These are phyloP conservation scores for Paraphaeosphaeria minitans DNA, from an alignment of 2,329 filamentous ascomycete species.

Conservation along the genomic window DNA sequence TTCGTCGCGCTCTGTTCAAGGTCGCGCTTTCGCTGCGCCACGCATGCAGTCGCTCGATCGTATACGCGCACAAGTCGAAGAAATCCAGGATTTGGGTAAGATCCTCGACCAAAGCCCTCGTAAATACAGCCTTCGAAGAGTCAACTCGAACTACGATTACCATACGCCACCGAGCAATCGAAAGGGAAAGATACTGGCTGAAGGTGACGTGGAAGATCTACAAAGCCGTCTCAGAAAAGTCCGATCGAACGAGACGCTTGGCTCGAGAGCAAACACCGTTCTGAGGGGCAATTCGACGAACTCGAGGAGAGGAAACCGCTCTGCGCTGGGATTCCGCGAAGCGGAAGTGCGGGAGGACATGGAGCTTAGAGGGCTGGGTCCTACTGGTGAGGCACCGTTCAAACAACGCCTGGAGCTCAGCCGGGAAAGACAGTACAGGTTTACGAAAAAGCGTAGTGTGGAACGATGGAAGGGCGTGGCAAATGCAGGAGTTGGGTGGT, in stretches of 20 bases:
- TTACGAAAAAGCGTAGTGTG: constrained; percentile 41
- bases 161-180: constrained; percentile 42
- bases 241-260: constrained; percentile 40
- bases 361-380: constrained; percentile 35
- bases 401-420: constrained; percentile 39
- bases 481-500: constrained; percentile 42
- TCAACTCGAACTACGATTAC: constrained; percentile 39
- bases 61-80: constrained; percentile 49
- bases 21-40: constrained; percentile 59
- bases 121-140: constrained; percentile 41
- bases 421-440: constrained; percentile 38
- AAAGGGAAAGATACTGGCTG: constrained; percentile 38
- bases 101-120: constrained; percentile 52
- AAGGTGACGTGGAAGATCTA: constrained; percentile 37
- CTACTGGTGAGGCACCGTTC: constrained; percentile 32
- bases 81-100: constrained; percentile 49
- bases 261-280: constrained; percentile 25
- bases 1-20: constrained; percentile 51
- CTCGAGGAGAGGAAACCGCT: constrained; percentile 30
- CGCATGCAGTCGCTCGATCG: constrained; percentile 57
- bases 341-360: constrained; percentile 46
- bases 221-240: constrained; percentile 36
- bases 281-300: constrained; percentile 28
- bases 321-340: constrained; percentile 43
- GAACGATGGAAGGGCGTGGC: constrained; percentile 43